Base-by-base conservation (phyloP, 345 rosid genomes). In the Syzygium oleosum region DNA sequence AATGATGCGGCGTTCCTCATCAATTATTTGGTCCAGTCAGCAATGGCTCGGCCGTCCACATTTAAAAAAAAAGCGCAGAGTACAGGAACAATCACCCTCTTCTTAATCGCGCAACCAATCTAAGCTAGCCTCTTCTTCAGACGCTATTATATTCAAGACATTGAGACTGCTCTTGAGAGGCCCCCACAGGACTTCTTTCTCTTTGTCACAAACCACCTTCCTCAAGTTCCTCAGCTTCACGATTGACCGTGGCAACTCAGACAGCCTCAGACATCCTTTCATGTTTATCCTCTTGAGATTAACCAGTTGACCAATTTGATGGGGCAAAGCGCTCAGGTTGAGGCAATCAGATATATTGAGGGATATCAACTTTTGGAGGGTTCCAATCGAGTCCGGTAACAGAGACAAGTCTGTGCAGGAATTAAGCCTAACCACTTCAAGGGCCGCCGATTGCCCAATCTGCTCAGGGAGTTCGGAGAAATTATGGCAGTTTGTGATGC, bases 401-500 rank as follows among this genome's bases (percentile, higher is more conserved):
- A 65, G 91, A 2, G 53, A 23, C 84, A 95, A 91, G 46, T 85
- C 87, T 9, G 87, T 93, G 63, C 97, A 96, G 12, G 95, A 91
- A 73, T 88, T 52, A 52, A 96, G 88, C 52, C 93, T 91, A 52
- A 93, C 83, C 85, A 38, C 54, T 88, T 95, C 86, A 8, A 96
- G 79, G 15, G 92, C 90, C 15, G 23, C 77, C 87, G 94, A 59
- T 51, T 89, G 93, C 9, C 92, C 92, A 3, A 95, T 91, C 29
- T 51, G 87, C 29, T 89, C 84, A 10, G 95, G 96, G 85, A 96
- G 88, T 53, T 27, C 12, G 5, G 84, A 29, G 15, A 96, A 80
- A 56, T 92, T 89, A 58, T 91, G 93, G 85, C 98, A 96, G 58
- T 94, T 91, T 85, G 93, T 92, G 92, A 95, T 90, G 91, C 91